phyloP scores from a whole-genome alignment of 805 yeast species.

The Saccharomycopsis fodiens region DNA sequence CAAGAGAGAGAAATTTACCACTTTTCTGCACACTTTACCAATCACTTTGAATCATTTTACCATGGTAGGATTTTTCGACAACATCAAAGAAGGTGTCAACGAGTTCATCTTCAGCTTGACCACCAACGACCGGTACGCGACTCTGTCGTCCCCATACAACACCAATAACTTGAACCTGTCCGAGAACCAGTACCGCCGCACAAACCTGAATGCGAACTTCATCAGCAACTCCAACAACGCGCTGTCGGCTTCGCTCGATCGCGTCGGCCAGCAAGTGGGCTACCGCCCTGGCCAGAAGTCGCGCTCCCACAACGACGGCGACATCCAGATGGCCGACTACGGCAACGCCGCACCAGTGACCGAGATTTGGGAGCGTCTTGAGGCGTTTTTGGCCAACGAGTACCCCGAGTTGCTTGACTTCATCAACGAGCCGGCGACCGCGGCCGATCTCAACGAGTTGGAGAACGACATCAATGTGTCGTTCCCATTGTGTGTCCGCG shows the following conservation, averaged over 20 bases:
- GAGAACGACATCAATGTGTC: slow-evolving; percentile 72
- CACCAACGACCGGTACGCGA: slow-evolving; percentile 21
- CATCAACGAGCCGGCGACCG: slow-evolving; percentile 71
- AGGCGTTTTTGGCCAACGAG: slow-evolving; percentile 36
- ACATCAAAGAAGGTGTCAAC: slow-evolving; percentile 18
- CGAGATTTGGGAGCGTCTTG: slow-evolving; percentile 21
- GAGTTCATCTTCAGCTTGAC: slow-evolving; percentile 20
- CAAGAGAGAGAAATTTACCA: no score
- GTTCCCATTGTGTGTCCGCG: slow-evolving; percentile 78
- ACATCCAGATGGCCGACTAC: slow-evolving; percentile 18
- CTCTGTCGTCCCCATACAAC: slow-evolving; percentile 15
- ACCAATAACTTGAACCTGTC: slow-evolving; percentile 14
- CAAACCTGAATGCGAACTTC: slow-evolving; percentile 10
- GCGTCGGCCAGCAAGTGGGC: background rate
- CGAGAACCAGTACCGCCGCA: slow-evolving; percentile 14
- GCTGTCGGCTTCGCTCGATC: slow-evolving; percentile 3
- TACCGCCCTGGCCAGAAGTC: slow-evolving; percentile 19
- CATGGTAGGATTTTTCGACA: slow-evolving; percentile 19
- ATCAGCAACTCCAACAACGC: slow-evolving; percentile 8
- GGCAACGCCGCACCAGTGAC: slow-evolving; percentile 13
- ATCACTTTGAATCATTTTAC: no score
- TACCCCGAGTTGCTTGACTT: slow-evolving; percentile 80
- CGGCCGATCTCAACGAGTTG: slow-evolving; percentile 71
- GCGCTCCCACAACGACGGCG: slow-evolving; percentile 12
- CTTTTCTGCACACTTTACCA: no score